A percentile compares a stretch with the other conserved stretches of the same genome.
phyloP scores from a whole-genome alignment of 129 eudicot species.

The Artemisia tridentata region DNA sequence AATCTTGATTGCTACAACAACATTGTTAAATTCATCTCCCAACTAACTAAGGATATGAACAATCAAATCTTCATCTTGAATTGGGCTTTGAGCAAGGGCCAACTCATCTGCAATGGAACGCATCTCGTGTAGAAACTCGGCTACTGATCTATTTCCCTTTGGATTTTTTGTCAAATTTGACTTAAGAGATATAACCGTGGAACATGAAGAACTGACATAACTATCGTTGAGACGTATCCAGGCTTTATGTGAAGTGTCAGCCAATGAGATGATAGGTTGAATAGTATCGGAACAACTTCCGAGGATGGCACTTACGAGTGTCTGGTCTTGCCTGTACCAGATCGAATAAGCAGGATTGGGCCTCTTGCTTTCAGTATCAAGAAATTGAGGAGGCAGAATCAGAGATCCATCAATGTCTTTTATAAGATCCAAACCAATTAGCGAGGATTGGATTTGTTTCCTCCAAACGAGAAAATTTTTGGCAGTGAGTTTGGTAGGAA shows the following conservation, averaged over 20 bases:
- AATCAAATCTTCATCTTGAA: background rate
- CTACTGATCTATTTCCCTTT: background rate
- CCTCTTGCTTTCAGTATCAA: too few species aligned
- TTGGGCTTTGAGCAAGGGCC: background rate
- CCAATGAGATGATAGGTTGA: background rate
- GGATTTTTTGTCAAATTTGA: background rate
- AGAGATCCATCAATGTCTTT: too few species aligned
- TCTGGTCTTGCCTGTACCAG: conserved; percentile 5
- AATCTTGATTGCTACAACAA: too few species aligned
- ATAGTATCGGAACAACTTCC: background rate
- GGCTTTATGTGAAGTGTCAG: background rate
- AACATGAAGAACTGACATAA: background rate
- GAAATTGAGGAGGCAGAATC: too few species aligned
- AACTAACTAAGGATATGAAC: background rate
- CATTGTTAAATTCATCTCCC: too few species aligned
- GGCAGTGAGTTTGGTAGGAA: too few species aligned
- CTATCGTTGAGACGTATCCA: background rate
- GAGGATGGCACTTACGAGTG: background rate
- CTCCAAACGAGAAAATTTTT: too few species aligned
- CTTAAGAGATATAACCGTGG: background rate
- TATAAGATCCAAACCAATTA: too few species aligned
- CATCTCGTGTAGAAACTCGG: background rate
- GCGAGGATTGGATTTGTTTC: too few species aligned
- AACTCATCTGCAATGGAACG: background rate
- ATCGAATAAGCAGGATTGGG: background rate